Base-by-base conservation (phyloP, 1,284 basidiomycete species). In the Lignosus rhinocerotis region DNA sequence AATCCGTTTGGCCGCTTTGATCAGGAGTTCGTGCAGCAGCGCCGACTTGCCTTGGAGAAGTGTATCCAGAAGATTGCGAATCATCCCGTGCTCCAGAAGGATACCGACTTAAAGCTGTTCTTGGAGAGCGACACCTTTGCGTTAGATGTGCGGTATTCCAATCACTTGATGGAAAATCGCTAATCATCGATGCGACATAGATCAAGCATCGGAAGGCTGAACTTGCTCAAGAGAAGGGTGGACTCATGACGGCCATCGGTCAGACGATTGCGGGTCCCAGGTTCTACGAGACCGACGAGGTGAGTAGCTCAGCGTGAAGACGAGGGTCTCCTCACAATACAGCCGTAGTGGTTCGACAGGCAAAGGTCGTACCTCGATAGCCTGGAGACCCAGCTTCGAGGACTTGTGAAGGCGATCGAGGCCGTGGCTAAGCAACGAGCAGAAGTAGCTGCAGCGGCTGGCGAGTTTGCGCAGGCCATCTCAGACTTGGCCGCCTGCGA, bases 201-300 rank as follows among this genome's bases (percentile, higher is more conserved):
- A 92, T 95, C 66, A 95, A 94, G 70, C 92, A 94, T 64, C 78
- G 90, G 53, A 93, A 92, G 68, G 84, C 87, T 0, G 90, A 92
- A 65, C 78, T 86, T 45, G 82, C 86, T 6, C 82, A 88, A 61
- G 88, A 91, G 70, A 82, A 85, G 57, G 88, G 90, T 9, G 92
- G 93, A 0, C 72, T 94, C 39, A 85, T 96, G 76, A 85, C 89
- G 3, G 84, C 84, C n/a, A 83, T 93, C 65, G 90, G 86, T 32
- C 90, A 92, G 69, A 84, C 85, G 0, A 78, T 95, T 54, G 76
- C 90, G 9, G 94, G 93, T 1, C 86, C 92, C 8, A 85, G 90
- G 55, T 99, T 96, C 72, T 82, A 92, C 65, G 96, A 99, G 75
- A 91, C 87, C 14, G 96, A 99, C 69, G 95, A 98, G 74, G 92